Base-by-base conservation (phyloP, 2,329 filamentous ascomycete genomes). In the Tolypocladium amazonense region DNA sequence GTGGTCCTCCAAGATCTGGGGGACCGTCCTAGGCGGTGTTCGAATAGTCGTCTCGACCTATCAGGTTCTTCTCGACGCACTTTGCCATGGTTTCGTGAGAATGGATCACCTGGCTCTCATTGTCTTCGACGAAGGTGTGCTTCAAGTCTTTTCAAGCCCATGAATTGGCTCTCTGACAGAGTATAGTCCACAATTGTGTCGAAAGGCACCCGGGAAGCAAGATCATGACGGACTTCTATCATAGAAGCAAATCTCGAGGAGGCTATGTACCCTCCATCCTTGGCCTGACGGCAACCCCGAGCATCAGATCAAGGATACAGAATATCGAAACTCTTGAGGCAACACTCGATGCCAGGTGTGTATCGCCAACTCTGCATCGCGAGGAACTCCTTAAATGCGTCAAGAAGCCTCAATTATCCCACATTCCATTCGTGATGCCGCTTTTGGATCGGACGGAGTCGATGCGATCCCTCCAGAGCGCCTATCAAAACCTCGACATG, bases 251-350 rank as follows among this genome's bases (percentile, higher is more conserved):
- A 57, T 63, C 58, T 0, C 63, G 59, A 2, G 77, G 76, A 0
- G 61, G 70, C 0, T 56, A 66, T 0, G 71, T 84, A 1, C 92
- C 92, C 0, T 77, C 79, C 25, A 87, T 96, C 35, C 76, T 96
- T 6, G 92, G 91, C 0, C 77, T 96, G 30, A 92, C 88, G 8
- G 92, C 92, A 0, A 95, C 89, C 62, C 91, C 91, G 0, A 81
- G 90, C 4, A 84, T 88, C 64, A 83, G 78, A 59, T 83, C 81
- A 1, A 80, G 80, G 20, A 70, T 79, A 1, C 72, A 76, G 1
- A 80, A 80, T 41, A 76, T 93, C 18, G 74, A 81, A 71, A 69
- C 71, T 5, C 80, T 96, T 8, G 91, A 96, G 69, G 64, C 70
- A 3, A 89, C 88, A 47, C 75, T 96, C 52, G 81, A 92, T 69